Evolutionary conservation across 441 rosid genomes (phyloP).

Genomic region (Bocquillonia castaneifolia): DNA sequence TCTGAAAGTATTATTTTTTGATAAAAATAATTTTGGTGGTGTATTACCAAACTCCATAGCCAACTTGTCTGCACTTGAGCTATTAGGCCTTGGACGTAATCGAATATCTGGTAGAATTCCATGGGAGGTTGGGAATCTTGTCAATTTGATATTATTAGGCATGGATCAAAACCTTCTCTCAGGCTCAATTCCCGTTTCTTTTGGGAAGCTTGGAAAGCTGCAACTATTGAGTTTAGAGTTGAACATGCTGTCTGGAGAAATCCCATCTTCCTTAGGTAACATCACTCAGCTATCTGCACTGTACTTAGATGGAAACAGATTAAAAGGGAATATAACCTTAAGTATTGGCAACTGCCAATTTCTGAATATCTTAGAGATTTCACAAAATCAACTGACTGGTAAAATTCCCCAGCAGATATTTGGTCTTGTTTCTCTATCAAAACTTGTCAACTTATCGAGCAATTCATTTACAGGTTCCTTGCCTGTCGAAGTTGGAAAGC

Average conservation of each 20-base stretch:
- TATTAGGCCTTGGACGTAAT: too few relatives aligned
- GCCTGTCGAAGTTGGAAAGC: not conserved
- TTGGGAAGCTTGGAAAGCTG: constrained; percentile 4
- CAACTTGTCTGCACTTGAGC: too few relatives aligned
- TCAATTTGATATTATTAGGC: too few relatives aligned
- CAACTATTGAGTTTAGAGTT: not conserved
- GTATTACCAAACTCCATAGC: too few relatives aligned
- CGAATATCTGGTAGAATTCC: too few relatives aligned
- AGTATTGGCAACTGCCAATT: not conserved
- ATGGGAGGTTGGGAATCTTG: too few relatives aligned
- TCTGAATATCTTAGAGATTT: not conserved
- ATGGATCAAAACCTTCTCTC: too few relatives aligned
- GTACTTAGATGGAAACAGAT: not conserved
- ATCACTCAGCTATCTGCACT: not conserved
- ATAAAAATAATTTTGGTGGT: too few relatives aligned
- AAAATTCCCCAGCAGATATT: not conserved
- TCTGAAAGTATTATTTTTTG: too few relatives aligned
- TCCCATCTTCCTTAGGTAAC: constrained; percentile 31
- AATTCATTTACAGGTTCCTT: constrained; percentile 11
- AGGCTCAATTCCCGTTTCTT: too few relatives aligned
- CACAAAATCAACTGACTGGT: constrained; percentile 13
- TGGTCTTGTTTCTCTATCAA: not conserved
- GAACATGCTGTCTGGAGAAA: not conserved
- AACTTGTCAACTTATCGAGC: constrained; percentile 13
- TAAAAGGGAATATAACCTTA: constrained; percentile 16